Conservation (phyloP, 148 eudicot genomes). For the Cornus kousa region DNA sequence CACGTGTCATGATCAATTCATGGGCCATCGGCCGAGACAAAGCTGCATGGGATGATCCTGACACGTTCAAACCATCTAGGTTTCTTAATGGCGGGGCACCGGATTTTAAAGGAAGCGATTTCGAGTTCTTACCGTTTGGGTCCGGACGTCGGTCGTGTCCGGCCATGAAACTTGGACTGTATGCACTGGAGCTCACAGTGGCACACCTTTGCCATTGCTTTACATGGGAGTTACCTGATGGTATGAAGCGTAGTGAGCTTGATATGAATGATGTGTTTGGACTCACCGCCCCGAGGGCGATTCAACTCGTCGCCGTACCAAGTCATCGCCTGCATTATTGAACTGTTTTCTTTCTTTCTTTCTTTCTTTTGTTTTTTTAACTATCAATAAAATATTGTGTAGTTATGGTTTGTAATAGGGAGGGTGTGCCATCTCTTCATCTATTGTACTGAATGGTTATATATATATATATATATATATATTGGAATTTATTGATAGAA, state of each 20-base stretch:
- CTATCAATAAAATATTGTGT: too few species aligned
- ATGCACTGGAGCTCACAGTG: slow-evolving; percentile 17
- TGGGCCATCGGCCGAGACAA: slow-evolving; percentile 24
- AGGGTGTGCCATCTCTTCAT: too few species aligned
- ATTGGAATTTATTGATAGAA: too few species aligned
- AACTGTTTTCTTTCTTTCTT: too few species aligned
- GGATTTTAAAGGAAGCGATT: slow-evolving; percentile 22
- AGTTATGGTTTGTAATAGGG: too few species aligned
- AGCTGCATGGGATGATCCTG: slow-evolving; percentile 20
- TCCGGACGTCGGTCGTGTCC: slow-evolving; percentile 24
- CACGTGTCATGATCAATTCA: slow-evolving; percentile 21
- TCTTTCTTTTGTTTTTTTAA: too few species aligned
- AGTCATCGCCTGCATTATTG: slow-evolving; percentile 1
- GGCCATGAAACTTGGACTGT: slow-evolving; percentile 5
- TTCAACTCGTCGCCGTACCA: slow-evolving; percentile 1
- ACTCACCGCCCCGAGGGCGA: slow-evolving; percentile 9
- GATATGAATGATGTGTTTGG: slow-evolving; percentile 23
- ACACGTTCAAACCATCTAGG: slow-evolving; percentile 12
- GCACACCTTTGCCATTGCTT: slow-evolving; percentile 19
- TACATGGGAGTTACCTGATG: slow-evolving; percentile 24
- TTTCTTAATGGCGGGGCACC: slow-evolving; percentile 8
- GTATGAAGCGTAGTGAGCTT: slow-evolving; percentile 21
- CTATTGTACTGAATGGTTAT: too few species aligned
- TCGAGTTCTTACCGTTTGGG: slow-evolving; percentile 31
- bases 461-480: too few species aligned